Conservation (phyloP, 345 rosid genomes). For the Dovyalis caffra region DNA sequence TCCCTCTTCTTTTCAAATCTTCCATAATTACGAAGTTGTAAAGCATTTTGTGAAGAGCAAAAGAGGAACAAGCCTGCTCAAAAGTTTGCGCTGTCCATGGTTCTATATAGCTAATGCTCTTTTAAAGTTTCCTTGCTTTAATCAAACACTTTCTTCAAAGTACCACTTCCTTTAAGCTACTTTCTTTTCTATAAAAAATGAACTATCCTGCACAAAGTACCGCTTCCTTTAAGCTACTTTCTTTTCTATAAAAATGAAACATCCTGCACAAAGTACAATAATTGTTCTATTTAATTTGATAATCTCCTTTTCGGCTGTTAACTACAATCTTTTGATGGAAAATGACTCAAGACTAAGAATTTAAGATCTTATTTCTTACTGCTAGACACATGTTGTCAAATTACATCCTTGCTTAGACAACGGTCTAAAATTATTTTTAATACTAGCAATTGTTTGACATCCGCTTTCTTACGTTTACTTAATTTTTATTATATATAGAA, state of each 20-base stretch:
- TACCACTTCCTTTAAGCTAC: conserved; percentile 17
- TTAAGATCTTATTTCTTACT: background rate
- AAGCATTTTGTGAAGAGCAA: conserved; percentile 10
- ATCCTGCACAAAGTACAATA: background rate
- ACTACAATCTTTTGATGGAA: background rate
- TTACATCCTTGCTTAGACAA: background rate
- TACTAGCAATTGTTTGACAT: too few relatives aligned
- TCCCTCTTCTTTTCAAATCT: conserved; percentile 22
- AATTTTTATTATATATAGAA: too few relatives aligned
- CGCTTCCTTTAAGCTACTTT: conserved; percentile 9
- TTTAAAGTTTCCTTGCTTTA: conserved; percentile 28
- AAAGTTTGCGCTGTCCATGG: conserved; percentile 11
- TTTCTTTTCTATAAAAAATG: background rate
- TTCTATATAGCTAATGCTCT: conserved; percentile 9
- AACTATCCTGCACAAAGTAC: conserved; percentile 26
- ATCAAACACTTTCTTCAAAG: conserved; percentile 33
- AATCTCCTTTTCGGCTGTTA: background rate
- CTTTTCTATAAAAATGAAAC: background rate
- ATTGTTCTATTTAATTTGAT: background rate
- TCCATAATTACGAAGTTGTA: conserved; percentile 21
- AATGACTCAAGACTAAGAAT: background rate
- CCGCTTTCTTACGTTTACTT: too few relatives aligned
- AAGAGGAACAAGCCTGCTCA: background rate
- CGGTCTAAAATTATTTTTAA: too few relatives aligned
- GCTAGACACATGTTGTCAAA: background rate